A percentile compares a stretch with the other conserved stretches of the same genome.
phyloP scores from a whole-genome alignment of 2,329 filamentous ascomycete genomes.

The Aureobasidium subglaciale region DNA sequence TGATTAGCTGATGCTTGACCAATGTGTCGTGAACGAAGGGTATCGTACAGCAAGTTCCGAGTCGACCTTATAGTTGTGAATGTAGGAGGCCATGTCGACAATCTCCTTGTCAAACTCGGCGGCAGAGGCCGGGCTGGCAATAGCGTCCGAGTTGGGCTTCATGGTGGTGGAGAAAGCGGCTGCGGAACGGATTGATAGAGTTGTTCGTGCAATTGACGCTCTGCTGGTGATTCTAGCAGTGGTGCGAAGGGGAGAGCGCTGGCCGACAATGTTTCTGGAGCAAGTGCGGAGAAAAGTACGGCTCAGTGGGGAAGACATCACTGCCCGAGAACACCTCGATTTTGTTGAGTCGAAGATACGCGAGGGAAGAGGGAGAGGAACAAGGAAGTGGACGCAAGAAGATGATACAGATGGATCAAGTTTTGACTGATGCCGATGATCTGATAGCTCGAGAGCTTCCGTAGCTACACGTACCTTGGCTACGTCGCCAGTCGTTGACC shows the following conservation, averaged over 20 bases:
- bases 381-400: background rate
- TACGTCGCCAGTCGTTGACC: background rate
- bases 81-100: conserved; percentile 88
- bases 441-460: conserved; percentile 1
- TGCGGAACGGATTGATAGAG: conserved; percentile 18
- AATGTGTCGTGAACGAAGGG: background rate
- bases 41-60: conserved; percentile 90
- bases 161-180: conserved; percentile 28
- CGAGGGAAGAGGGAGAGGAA: background rate
- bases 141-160: conserved; percentile 25
- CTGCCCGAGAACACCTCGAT: background rate
- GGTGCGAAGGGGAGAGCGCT: conserved; percentile 25
- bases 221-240: conserved; percentile 19
- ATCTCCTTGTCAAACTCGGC: conserved; percentile 77
- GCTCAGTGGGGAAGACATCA: conserved; percentile 32
- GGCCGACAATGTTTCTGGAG: conserved; percentile 24
- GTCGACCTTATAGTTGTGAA: conserved; percentile 83
- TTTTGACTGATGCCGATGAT: background rate
- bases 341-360: background rate
- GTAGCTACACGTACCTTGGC: background rate
- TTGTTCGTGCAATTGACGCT: conserved; percentile 5
- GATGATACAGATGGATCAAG: background rate
- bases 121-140: conserved; percentile 24
- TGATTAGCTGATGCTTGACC: too few relatives aligned
- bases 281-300: conserved; percentile 29